Evolutionary conservation across 2,329 filamentous ascomycete genomes (phyloP).

Genomic region (Rutstroemia sp.): DNA sequence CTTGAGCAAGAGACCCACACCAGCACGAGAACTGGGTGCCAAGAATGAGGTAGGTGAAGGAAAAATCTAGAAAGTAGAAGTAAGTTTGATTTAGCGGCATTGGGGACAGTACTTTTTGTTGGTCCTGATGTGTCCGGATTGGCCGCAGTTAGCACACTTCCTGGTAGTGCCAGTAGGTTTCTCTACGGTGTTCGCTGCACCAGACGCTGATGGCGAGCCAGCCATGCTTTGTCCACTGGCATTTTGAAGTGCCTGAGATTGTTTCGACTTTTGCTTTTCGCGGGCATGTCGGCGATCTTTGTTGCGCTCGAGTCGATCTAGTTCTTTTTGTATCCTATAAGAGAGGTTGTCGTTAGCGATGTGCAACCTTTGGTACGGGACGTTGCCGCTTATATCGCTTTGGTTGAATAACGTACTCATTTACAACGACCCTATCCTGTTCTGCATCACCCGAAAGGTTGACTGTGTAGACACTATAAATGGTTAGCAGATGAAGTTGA

Average conservation of each 20-base stretch:
- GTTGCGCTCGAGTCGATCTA: slow-evolving; percentile 81
- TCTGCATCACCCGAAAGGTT: slow-evolving; percentile 61
- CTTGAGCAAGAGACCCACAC: slow-evolving; percentile 10
- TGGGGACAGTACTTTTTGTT: slow-evolving; percentile 75
- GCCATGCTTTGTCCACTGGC: slow-evolving; percentile 22
- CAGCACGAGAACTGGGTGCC: not conserved
- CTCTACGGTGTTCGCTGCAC: slow-evolving; percentile 39
- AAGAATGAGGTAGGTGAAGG: not conserved
- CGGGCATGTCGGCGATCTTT: slow-evolving; percentile 83
- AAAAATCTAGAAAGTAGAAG: slow-evolving; percentile 3
- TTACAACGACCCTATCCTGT: slow-evolving; percentile 53
- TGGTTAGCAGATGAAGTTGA: slow-evolving; percentile 9
- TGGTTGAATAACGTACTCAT: slow-evolving; percentile 37
- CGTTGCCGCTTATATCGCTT: too few species aligned
- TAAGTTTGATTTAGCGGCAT: slow-evolving; percentile 8
- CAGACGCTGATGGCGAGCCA: slow-evolving; percentile 34
- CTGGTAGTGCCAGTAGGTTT: slow-evolving; percentile 61
- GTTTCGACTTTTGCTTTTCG: slow-evolving; percentile 74
- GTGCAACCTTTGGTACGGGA: too few species aligned
- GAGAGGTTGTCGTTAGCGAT: not conserved
- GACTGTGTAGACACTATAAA: slow-evolving; percentile 47
- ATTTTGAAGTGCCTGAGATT: slow-evolving; percentile 17
- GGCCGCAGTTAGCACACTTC: slow-evolving; percentile 96
- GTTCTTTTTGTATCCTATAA: slow-evolving; percentile 60
- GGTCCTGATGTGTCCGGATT: slow-evolving; percentile 96